Percentiles rank a stretch among this genome's conserved stretches.
Conservation (phyloP, 2,329 filamentous ascomycete genomes). For the Scleromitrula shiraiana region DNA sequence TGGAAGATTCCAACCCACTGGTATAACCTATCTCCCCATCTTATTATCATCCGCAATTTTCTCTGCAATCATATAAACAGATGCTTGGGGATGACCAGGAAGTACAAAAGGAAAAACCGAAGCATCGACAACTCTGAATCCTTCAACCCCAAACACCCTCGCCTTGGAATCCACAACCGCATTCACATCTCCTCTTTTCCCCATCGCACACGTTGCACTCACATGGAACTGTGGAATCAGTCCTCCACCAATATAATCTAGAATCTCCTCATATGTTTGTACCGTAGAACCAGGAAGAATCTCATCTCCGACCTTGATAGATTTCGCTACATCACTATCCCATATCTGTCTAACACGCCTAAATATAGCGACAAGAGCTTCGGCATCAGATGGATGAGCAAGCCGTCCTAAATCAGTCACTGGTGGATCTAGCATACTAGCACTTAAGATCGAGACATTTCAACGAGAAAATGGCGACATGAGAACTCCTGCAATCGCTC, state of each 20-base stretch:
- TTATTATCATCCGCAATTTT: slow-evolving; percentile 6
- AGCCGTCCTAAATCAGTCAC: slow-evolving; percentile 37
- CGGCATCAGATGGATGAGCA: slow-evolving; percentile 33
- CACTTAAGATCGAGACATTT: slow-evolving; percentile 33
- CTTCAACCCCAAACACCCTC: neutral
- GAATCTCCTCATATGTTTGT: slow-evolving; percentile 1
- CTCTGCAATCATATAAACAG: slow-evolving; percentile 10
- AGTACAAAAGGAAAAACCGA: slow-evolving; percentile 7
- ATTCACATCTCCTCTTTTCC: neutral
- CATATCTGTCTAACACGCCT: slow-evolving; percentile 33
- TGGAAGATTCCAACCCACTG: too few relatives aligned
- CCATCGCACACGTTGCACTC: slow-evolving; percentile 6
- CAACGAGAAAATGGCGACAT: slow-evolving; percentile 27
- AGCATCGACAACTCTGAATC: slow-evolving; percentile 4
- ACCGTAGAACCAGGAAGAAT: neutral
- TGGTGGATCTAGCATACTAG: slow-evolving; percentile 30
- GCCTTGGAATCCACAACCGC: slow-evolving; percentile 4
- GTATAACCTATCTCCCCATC: neutral
- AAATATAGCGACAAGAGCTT: slow-evolving; percentile 36
- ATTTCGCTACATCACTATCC: neutral
- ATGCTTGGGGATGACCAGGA: slow-evolving; percentile 6
- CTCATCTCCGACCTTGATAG: neutral
- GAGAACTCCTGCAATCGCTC: slow-evolving; percentile 20
- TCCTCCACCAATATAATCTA: neutral
- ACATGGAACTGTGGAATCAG: slow-evolving; percentile 1